Conservation (phyloP, 2,329 filamentous ascomycete species). For the Aspergillus jensenii region DNA sequence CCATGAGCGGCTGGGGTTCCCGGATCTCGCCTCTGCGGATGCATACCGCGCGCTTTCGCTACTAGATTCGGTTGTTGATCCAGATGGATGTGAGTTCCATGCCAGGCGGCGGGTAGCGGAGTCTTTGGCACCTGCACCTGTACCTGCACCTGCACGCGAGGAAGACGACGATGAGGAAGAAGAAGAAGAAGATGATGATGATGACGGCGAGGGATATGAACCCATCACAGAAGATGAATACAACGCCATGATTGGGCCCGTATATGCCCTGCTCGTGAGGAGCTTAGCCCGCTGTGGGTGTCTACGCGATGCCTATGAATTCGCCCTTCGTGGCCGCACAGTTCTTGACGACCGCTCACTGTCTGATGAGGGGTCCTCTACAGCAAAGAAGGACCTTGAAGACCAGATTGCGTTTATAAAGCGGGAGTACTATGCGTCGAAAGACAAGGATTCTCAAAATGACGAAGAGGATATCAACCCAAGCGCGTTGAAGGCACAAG, state of each 20-base stretch:
- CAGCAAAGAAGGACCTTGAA: slow-evolving; percentile 18
- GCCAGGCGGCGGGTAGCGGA: slow-evolving; percentile 52
- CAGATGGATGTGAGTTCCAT: slow-evolving; percentile 78
- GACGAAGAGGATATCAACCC: slow-evolving; percentile 25
- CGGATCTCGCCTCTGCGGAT: slow-evolving; percentile 85
- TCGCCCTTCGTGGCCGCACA: slow-evolving; percentile 30
- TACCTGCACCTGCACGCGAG: not conserved
- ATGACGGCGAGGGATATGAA: slow-evolving; percentile 39
- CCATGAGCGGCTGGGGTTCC: slow-evolving; percentile 75
- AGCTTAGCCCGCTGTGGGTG: slow-evolving; percentile 40
- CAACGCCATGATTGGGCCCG: slow-evolving; percentile 34
- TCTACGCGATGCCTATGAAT: slow-evolving; percentile 42
- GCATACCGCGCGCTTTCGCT: slow-evolving; percentile 88
- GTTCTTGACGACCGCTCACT: slow-evolving; percentile 21
- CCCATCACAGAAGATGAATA: slow-evolving; percentile 35
- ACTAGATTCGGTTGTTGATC: slow-evolving; percentile 72
- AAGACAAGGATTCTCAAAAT: not conserved
- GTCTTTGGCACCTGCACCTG: slow-evolving; percentile 23
- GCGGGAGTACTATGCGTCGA: slow-evolving; percentile 20
- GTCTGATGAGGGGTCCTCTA: not conserved
- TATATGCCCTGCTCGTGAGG: slow-evolving; percentile 38
- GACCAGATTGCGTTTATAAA: slow-evolving; percentile 31
- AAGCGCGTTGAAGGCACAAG: slow-evolving; percentile 36
- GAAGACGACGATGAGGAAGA: slow-evolving; percentile 18
- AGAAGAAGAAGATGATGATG: slow-evolving; percentile 42